Evolutionary conservation across 2,329 filamentous ascomycete species (phyloP), one percentile per base, ranked within the genome.

Genomic region (Boeremia exigua): DNA sequence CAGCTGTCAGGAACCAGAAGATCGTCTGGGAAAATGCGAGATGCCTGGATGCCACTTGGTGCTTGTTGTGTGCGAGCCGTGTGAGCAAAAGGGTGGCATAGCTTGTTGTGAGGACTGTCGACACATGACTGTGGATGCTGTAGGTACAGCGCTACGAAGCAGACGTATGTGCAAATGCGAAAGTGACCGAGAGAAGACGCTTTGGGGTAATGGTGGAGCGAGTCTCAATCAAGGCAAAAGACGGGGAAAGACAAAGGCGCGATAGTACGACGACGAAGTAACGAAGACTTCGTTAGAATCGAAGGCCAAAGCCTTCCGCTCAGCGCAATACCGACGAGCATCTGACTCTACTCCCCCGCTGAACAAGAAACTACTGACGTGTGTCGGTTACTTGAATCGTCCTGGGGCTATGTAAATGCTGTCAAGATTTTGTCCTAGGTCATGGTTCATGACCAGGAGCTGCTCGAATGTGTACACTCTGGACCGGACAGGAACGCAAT

Each of bases 91-190:
- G 23, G 52, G 52, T 32, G 48, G 51, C 27, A 42, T 60, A 12
- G 28, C 44, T 30, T 68, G 65, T 40, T 68, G 65, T 43, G 52
- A 59, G 9, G 58, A 63, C 27, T 65, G 65, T 48, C 34, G 33
- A 10, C 44, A 58, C 4, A 38, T 56, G 4, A 46, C 44, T 7
- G 30, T 12, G 14, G 38, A 52, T 28, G 32, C 46, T 17, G 23
- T 29, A 33, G 43, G 17, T 2, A 2, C 6, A 36, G n/a, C 33
- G n/a, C 27, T 6, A 28, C 46, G 27, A 27, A 30, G 44, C n/a
- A 56, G 49, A 48, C 54, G 46, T 4, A 61, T 67, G 38, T 67
- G 65, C 37, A 28, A 45, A 12, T 67, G 65, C 45, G 65, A 67
- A 29, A 56, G 30, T 25, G 61, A 63, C 12, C 47, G 65, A 34